phyloP scores from a whole-genome alignment of 2,329 filamentous ascomycete species.

The Ceratocystis destructans region DNA sequence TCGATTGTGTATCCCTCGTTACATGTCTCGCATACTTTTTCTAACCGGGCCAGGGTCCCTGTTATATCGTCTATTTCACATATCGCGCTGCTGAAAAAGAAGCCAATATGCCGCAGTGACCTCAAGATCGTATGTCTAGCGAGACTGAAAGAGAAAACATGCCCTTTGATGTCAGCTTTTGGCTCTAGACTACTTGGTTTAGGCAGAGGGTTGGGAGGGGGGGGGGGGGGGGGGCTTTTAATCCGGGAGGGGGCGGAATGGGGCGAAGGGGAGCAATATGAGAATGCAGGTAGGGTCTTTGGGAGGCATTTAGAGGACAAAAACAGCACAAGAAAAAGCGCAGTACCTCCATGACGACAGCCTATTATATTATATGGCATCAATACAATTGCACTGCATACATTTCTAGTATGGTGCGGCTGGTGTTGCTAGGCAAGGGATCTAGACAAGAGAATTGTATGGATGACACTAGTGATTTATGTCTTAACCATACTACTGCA shows the following conservation, averaged over 20 bases:
- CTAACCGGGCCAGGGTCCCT: neutral
- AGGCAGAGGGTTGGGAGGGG: neutral
- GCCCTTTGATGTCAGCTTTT: neutral
- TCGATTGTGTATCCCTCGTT: neutral
- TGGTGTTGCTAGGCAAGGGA: neutral
- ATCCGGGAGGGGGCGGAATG: neutral
- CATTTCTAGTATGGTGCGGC: neutral
- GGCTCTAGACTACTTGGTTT: neutral
- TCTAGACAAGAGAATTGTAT: conserved; percentile 3
- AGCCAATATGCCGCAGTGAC: neutral
- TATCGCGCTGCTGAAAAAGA: neutral
- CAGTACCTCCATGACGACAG: neutral
- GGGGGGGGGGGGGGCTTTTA: too few species aligned
- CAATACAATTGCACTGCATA: neutral
- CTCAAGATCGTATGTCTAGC: neutral
- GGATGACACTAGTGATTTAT: conserved; percentile 6
- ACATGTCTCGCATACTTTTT: neutral
- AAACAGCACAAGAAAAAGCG: neutral
- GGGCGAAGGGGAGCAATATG: neutral
- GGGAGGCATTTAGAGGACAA: neutral
- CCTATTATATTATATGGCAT: neutral
- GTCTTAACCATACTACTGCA: neutral
- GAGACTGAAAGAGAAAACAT: neutral
- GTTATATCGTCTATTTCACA: neutral
- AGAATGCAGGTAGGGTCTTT: neutral